Base-by-base conservation (phyloP, 2,329 filamentous ascomycete species). In the Sporothrix mexicana region DNA sequence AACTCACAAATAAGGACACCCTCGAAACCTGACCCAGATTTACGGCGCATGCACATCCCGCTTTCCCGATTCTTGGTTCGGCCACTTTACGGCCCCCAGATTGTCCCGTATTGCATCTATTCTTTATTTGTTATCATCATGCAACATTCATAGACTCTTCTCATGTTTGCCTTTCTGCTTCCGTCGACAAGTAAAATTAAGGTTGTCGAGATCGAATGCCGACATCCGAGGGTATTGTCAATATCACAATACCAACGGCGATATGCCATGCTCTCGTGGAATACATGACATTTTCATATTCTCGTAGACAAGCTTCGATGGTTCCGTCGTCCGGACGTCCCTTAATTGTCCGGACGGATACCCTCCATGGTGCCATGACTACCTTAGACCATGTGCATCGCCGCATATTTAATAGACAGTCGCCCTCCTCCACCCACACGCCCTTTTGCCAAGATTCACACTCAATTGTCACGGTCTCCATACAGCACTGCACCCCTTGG, bases 41-140 rank as follows among this genome's bases (percentile, higher is more conserved):
- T 9, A n/a, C 25, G 57, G 57, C 57, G 15, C 57, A 61, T 7
- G 57, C 6, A 25, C 15, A 41, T 61, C 30, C 25, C 53, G 53
- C 20, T 20, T 25, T 55, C 53, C 53, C 55, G 30, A 57, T 30
- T 57, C 55, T 57, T 57, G 55, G 59, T 62, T 62, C 59, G 15
- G 17, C 59, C 30, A 62, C 36, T 43, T 20, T 43, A 43, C 36
- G 6, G 2, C 5, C 30, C 2, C 17, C 30, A 20, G 20, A 41
- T 62, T 7, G 30, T 15, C 1, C 17, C 30, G 12, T 43, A 41
- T 62, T 7, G 30, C 59, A 62, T 43, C 17, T 30, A 57, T 57
- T 30, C 15, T 30, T 13, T 30, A 15, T 13, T 57, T 5, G 43
- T 13, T 17, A 20, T 4, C 1, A 6, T 62, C n/a, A 62, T 62